Evolutionary conservation across 768 basidiomycete genomes (phyloP).

Genomic region (Podaxis sp.): DNA sequence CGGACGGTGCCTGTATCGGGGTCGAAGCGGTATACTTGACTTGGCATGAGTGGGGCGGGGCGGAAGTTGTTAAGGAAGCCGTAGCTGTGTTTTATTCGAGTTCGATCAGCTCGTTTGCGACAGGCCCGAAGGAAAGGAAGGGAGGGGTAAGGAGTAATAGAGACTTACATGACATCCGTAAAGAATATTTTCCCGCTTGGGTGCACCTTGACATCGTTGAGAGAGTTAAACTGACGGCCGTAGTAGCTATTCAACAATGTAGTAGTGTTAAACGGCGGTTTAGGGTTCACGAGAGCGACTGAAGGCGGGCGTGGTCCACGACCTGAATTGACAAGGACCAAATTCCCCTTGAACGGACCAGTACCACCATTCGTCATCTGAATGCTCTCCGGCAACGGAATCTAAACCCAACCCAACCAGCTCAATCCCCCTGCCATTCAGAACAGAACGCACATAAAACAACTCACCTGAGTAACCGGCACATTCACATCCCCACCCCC

Average conservation of each 20-base stretch:
- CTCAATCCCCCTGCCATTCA: neutral
- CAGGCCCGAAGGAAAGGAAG: neutral
- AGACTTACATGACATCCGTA: conserved; percentile 61
- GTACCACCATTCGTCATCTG: conserved; percentile 74
- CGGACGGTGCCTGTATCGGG: conserved; percentile 58
- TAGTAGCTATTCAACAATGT: conserved; percentile 75
- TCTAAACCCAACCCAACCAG: conserved; percentile 28
- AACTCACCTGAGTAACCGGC: conserved; percentile 38
- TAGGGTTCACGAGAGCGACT: conserved; percentile 61
- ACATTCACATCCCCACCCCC: conserved; percentile 38
- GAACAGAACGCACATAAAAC: neutral
- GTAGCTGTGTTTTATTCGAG: conserved; percentile 35
- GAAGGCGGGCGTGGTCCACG: conserved; percentile 59
- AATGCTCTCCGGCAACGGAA: conserved; percentile 50
- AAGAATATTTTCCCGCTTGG: conserved; percentile 71
- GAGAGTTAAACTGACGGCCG: conserved; percentile 76
- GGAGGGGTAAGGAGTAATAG: neutral
- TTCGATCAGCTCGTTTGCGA: neutral
- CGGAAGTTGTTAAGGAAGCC: conserved; percentile 66
- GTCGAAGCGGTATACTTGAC: conserved; percentile 77
- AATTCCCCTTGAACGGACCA: conserved; percentile 52
- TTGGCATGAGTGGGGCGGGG: conserved; percentile 58
- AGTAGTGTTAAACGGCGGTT: conserved; percentile 59
- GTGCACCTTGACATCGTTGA: conserved; percentile 76
- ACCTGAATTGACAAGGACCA: conserved; percentile 63